Conservation (phyloP, 305 asterid genomes). For the Solanum chacoense region DNA sequence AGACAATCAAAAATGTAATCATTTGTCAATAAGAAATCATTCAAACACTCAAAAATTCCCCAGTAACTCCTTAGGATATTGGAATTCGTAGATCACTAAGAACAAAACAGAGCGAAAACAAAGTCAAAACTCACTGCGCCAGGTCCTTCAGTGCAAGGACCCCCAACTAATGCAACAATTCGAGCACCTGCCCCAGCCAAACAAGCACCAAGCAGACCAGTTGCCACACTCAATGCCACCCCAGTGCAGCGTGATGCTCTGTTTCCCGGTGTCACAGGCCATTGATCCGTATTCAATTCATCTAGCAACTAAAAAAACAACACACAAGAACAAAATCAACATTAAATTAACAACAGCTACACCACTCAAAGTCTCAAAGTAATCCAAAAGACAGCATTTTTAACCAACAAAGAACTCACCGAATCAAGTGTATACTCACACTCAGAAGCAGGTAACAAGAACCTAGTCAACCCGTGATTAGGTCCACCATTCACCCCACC, state of each 20-base stretch:
- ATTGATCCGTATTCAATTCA: conserved; percentile 77
- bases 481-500: conserved; percentile 41
- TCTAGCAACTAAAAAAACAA: conserved; percentile 57
- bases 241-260: conserved; percentile 92
- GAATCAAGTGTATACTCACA: conserved; percentile 57
- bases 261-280: conserved; percentile 74
- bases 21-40: background rate
- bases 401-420: background rate
- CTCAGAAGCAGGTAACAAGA: conserved; percentile 83
- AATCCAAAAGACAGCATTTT: background rate
- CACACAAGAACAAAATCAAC: background rate
- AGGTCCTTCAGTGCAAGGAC: conserved; percentile 99
- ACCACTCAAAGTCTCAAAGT: background rate
- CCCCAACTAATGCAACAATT: conserved; percentile 84
- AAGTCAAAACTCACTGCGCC: conserved; percentile 67
- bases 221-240: conserved; percentile 85
- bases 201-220: conserved; percentile 83
- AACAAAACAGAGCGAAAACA: background rate
- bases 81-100: background rate
- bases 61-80: background rate
- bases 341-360: background rate
- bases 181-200: conserved; percentile 77
- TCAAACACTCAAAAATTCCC: background rate
- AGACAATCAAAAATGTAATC: background rate
- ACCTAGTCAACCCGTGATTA: conserved; percentile 53